A percentile compares a stretch with the other conserved stretches of the same genome.
Evolutionary conservation across 257 asterid species (phyloP).

Genomic region (Plectranthus barbatus): DNA sequence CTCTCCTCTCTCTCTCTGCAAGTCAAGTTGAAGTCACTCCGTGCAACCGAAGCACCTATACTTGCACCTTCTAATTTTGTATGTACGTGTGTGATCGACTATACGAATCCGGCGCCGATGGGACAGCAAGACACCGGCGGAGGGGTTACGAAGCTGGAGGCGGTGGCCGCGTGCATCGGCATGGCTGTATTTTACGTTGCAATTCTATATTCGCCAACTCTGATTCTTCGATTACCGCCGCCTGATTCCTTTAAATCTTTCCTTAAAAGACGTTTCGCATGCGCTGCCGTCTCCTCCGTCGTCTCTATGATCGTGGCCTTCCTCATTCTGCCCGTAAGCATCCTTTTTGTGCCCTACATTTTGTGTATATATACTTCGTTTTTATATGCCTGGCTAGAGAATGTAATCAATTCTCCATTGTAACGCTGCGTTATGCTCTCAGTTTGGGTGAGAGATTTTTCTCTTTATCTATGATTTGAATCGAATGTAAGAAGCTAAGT

Average conservation of each 20-base stretch:
- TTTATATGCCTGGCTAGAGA: neutral
- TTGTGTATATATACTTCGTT: neutral
- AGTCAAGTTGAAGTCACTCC: conserved; percentile 14
- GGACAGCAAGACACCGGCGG: conserved; percentile 25
- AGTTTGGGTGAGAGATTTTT: neutral
- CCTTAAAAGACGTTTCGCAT: conserved; percentile 68
- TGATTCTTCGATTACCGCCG: conserved; percentile 73
- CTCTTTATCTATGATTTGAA: neutral
- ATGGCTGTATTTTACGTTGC: conserved; percentile 81
- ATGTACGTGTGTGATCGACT: neutral
- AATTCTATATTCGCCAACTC: conserved; percentile 65
- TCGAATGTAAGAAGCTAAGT: neutral
- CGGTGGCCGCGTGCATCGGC: conserved; percentile 49
- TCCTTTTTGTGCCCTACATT: neutral
- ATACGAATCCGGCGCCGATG: conserved; percentile 27
- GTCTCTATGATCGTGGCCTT: conserved; percentile 52
- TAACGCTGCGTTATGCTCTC: neutral
- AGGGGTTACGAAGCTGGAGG: conserved; percentile 39
- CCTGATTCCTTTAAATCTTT: conserved; percentile 58
- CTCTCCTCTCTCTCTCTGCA: neutral
- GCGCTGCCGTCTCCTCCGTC: conserved; percentile 71
- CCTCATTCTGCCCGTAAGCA: conserved; percentile 61
- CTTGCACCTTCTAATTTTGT: neutral
- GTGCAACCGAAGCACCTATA: conserved; percentile 5
- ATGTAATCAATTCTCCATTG: neutral